These are phyloP conservation scores for Fraxinus ornus DNA, from an alignment of 305 asterid species.

Conservation along the genomic window DNA sequence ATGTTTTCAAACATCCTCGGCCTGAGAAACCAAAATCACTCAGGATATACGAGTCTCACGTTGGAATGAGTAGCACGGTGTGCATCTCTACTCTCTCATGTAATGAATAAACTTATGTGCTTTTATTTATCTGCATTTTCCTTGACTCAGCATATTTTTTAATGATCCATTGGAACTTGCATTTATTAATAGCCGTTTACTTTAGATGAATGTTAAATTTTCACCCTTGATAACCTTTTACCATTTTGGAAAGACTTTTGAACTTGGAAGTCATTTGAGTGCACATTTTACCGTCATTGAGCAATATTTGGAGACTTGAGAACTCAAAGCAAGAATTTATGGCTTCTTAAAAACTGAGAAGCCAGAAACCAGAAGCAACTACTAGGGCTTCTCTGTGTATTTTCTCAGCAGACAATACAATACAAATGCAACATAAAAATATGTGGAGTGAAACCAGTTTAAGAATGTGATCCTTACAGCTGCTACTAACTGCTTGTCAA, in stretches of 20 bases:
- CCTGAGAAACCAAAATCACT: conserved; percentile 90
- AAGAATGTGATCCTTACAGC: background rate
- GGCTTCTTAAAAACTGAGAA: background rate
- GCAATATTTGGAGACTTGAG: background rate
- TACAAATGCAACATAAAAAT: background rate
- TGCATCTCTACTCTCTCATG: conserved; percentile 43
- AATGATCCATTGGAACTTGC: background rate
- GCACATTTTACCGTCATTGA: background rate
- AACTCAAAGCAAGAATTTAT: background rate
- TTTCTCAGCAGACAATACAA: background rate
- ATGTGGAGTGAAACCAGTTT: background rate
- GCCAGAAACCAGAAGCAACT: background rate
- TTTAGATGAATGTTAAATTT: background rate
- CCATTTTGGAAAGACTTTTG: background rate
- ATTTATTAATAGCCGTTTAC: background rate
- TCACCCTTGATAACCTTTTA: background rate
- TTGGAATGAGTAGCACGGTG: conserved; percentile 99
- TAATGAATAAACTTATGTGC: conserved; percentile 27
- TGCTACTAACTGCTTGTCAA: background rate
- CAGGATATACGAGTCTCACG: conserved; percentile 84
- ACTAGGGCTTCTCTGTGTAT: background rate
- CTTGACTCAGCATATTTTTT: background rate
- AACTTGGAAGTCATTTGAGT: background rate
- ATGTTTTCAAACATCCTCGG: conserved; percentile 79
- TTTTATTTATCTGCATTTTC: background rate